Percentiles rank a stretch among this genome's conserved stretches.
Evolutionary conservation across 768 basidiomycete species (phyloP).

Genomic region (Galerina marginata): DNA sequence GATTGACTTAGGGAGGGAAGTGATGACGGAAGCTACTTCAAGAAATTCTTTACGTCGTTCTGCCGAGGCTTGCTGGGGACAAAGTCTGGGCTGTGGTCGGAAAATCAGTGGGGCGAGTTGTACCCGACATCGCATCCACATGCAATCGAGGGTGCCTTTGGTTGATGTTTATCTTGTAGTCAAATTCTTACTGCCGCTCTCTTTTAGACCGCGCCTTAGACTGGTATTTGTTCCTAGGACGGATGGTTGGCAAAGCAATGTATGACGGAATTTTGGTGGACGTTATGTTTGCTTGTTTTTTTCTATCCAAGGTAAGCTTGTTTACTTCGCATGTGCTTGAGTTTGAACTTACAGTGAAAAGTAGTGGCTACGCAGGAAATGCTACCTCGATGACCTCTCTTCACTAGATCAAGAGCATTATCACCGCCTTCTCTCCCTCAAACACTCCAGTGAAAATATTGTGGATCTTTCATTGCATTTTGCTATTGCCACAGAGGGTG

Average conservation of each 20-base stretch:
- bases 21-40: conserved; percentile 96
- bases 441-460: conserved; percentile 87
- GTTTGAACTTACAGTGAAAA: neutral
- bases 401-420: conserved; percentile 94
- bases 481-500: conserved; percentile 77
- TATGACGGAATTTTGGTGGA: conserved; percentile 96
- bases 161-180: no score
- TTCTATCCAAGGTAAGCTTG: conserved; percentile 84
- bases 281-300: conserved; percentile 94
- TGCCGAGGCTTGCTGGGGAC: no score
- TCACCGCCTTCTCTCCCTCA: conserved; percentile 89
- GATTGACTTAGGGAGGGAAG: conserved; percentile 73
- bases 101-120: conserved; percentile 88
- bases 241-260: conserved; percentile 93
- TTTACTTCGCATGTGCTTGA: no score
- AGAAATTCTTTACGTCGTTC: conserved; percentile 94
- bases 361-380: conserved; percentile 91
- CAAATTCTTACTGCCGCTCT: neutral
- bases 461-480: conserved; percentile 93
- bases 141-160: conserved; percentile 80
- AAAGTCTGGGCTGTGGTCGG: conserved; percentile 96
- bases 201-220: conserved; percentile 75
- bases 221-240: conserved; percentile 94
- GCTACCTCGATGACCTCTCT: conserved; percentile 89
- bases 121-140: conserved; percentile 95